Base-by-base conservation (phyloP, 2,329 filamentous ascomycete species). In the Monilinia vaccinii-corymbosi region DNA sequence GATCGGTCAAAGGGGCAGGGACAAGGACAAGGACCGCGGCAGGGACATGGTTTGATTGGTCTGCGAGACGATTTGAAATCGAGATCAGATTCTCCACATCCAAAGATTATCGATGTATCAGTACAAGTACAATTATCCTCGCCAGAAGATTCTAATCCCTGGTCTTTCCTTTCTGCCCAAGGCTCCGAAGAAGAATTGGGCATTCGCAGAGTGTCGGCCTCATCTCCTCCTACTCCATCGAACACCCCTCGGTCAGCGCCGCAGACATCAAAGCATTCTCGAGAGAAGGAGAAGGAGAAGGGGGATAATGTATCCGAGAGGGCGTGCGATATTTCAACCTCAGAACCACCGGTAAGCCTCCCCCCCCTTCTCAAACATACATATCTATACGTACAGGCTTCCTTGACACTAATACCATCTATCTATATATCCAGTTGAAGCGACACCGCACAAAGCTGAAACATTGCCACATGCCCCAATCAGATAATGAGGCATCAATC, bases 401-500 rank as follows among this genome's bases (percentile, higher is more conserved):
- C 10, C 25, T 31, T 9, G 40, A 31, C 46, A 53, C 57, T 59
- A 47, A 34, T 14, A n/a, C 16, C 31, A 4, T 52, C 21, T 38
- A 4, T 52, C 23, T 28, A 21, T 21, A n/a, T 31, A n/a, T 45
- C 18, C 21, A 59, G 57, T 55, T 61, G 36, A 73, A 73, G 55
- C 68, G 66, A 52, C 62, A 60, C 21, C 63, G 66, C 46, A 63
- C 66, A 52, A 63, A 67, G 36, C 53, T 67, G 18, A 70, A 65
- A 64, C 61, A 71, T 52, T 68, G 70, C 47, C 70, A 73, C 63
- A 72, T 69, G 4, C 68, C 75, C 48, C 72, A 75, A 64, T 69
- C 71, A 45, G 72, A 74, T 62, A 68, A 60, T 61, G 69, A 73
- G 56, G 62, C 71, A 56, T 62, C 62, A 36, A 57, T 57, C 49